Evolutionary conservation across 257 asterid species (phyloP).

Genomic region (Anisodus acutangulus): DNA sequence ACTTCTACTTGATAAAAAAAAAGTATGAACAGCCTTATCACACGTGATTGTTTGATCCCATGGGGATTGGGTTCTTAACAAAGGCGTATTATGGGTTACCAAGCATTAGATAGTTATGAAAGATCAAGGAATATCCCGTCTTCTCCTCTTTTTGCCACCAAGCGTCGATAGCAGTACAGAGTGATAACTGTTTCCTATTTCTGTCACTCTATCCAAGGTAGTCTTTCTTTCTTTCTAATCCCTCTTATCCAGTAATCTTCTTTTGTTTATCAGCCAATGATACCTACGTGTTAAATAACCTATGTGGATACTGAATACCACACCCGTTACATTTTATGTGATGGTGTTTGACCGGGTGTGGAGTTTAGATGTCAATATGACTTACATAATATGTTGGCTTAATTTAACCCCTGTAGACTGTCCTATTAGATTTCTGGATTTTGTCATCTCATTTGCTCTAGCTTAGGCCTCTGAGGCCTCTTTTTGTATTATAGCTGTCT

Average conservation of each 20-base stretch:
- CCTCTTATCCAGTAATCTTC: neutral
- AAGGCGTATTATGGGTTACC: neutral
- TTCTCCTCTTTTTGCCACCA: slow-evolving; percentile 8
- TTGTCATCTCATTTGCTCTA: no score
- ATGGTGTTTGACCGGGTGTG: neutral
- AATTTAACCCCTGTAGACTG: no score
- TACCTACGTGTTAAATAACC: neutral
- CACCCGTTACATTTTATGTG: neutral
- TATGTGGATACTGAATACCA: neutral
- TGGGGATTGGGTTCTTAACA: neutral
- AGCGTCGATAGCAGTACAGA: neutral
- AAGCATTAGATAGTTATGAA: neutral
- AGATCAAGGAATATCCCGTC: neutral
- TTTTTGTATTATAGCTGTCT: no score
- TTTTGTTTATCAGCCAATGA: neutral
- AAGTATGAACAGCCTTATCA: neutral
- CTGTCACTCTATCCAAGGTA: neutral
- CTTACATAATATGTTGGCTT: neutral
- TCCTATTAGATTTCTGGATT: no score
- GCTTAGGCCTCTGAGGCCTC: no score
- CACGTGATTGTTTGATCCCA: neutral
- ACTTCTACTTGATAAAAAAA: no score
- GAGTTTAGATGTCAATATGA: neutral
- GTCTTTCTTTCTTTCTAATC: neutral
- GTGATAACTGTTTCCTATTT: slow-evolving; percentile 2